Conservation (phyloP, 495 filamentous ascomycete species). For the Daldinia grandis region DNA sequence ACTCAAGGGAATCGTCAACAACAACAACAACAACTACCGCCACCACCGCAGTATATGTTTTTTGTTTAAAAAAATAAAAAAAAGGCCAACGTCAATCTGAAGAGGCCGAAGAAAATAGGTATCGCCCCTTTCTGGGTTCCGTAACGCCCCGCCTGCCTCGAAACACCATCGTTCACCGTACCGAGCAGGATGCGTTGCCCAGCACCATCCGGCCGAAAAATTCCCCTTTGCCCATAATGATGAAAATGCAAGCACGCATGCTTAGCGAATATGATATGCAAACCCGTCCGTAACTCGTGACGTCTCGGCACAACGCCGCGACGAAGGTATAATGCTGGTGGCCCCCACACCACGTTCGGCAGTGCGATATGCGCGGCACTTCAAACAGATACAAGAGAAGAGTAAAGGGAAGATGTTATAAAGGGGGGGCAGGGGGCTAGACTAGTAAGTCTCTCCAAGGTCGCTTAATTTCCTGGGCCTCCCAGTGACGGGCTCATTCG, state of each 20-base stretch:
- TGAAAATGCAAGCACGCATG: conserved; percentile 34
- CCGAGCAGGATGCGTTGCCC: conserved; percentile 33
- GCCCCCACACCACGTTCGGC: conserved; percentile 11
- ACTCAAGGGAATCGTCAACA: conserved; percentile 25
- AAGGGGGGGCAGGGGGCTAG: conserved; percentile 16
- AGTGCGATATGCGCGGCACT: conserved; percentile 18
- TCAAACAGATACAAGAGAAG: conserved; percentile 38
- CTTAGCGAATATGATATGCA: conserved; percentile 43
- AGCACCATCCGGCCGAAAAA: conserved; percentile 38
- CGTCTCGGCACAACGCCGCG: conserved; percentile 41
- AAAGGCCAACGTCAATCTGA: conserved; percentile 34
- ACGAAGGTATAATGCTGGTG: conserved; percentile 33
- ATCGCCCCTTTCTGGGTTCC: conserved; percentile 14
- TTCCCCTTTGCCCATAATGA: conserved; percentile 25
- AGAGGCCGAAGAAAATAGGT: conserved; percentile 13
- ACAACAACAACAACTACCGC: conserved; percentile 19
- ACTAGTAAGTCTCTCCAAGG: conserved; percentile 59
- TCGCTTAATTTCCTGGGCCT: conserved; percentile 52
- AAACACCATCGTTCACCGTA: conserved; percentile 33
- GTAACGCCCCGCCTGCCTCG: conserved; percentile 36
- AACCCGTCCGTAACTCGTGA: conserved; percentile 47
- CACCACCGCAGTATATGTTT: conserved; percentile 13
- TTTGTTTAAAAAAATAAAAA: background rate
- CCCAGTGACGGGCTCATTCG: conserved; percentile 32
- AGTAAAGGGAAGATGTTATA: conserved; percentile 27